These are phyloP conservation scores for Cucurbita maxima DNA, from an alignment of 306 rosid genomes.

Conservation along the genomic window DNA sequence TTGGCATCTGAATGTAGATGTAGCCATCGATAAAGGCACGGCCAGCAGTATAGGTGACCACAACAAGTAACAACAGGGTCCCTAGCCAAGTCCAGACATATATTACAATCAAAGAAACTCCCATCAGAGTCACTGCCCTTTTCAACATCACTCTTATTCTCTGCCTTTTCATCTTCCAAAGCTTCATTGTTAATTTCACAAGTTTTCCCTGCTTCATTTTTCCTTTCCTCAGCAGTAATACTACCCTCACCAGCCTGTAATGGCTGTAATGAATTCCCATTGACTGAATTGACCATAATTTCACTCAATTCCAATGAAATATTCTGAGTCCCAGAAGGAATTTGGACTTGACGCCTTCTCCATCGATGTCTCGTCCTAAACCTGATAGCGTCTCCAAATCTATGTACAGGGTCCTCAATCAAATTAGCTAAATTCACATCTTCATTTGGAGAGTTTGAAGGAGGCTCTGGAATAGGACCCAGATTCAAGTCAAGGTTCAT, in stretches of 20 bases:
- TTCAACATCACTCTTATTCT: conserved; percentile 52
- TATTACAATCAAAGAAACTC: conserved; percentile 83
- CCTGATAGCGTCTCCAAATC: conserved; percentile 43
- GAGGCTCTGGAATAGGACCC: conserved; percentile 69
- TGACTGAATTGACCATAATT: conserved; percentile 46
- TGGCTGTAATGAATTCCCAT: conserved; percentile 20
- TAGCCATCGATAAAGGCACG: conserved; percentile 79
- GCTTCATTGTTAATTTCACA: conserved; percentile 56
- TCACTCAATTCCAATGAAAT: conserved; percentile 48
- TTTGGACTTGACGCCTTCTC: conserved; percentile 31
- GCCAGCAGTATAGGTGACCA: conserved; percentile 94
- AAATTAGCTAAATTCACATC: conserved; percentile 44
- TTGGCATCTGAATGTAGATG: conserved; percentile 72
- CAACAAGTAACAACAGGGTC: conserved; percentile 96
- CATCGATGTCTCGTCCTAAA: conserved; percentile 41
- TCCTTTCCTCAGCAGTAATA: conserved; percentile 56
- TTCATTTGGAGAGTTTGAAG: conserved; percentile 19
- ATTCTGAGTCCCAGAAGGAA: conserved; percentile 28
- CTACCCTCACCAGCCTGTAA: conserved; percentile 89
- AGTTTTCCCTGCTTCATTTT: conserved; percentile 34
- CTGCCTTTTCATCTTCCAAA: conserved; percentile 32
- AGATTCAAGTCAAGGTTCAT: conserved; percentile 97
- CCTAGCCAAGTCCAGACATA: conserved; percentile 78
- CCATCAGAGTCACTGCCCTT: conserved; percentile 55
- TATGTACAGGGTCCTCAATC: conserved; percentile 35